Conservation (phyloP, 169 alveolate species). For the Perkinsus marinus region DNA sequence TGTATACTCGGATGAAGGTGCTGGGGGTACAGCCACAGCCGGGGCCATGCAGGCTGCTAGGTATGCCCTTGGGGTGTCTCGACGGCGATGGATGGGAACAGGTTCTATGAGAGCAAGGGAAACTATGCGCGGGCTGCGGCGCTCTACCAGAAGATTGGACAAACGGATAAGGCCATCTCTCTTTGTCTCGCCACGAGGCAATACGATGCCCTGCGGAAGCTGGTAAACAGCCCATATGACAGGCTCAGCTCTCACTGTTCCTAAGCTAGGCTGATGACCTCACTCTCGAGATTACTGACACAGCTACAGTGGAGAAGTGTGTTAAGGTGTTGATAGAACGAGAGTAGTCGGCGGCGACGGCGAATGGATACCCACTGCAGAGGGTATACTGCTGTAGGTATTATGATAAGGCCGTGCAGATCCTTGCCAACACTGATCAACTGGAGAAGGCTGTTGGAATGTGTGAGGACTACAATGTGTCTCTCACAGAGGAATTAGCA, state of each 20-base stretch:
- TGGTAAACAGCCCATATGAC: background rate
- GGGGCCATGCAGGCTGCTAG: background rate
- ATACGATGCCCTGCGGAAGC: conserved; percentile 11
- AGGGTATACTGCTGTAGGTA: background rate
- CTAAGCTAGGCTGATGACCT: background rate
- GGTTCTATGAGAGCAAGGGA: background rate
- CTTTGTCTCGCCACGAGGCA: conserved; percentile 17
- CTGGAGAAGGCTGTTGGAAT: conserved; percentile 55
- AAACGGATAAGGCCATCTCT: conserved; percentile 53
- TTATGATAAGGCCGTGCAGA: conserved; percentile 53
- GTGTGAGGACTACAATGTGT: conserved; percentile 32
- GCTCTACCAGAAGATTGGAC: conserved; percentile 57
- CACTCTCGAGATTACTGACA: conserved; percentile 33
- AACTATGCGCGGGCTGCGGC: conserved; percentile 48
- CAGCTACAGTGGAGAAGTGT: conserved; percentile 20
- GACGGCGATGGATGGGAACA: background rate
- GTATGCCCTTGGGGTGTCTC: background rate
- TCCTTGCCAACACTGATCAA: conserved; percentile 39
- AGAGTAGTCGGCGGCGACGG: background rate
- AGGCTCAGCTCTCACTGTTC: background rate
- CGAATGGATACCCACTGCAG: background rate
- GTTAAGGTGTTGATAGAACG: conserved; percentile 31
- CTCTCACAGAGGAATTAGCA: conserved; percentile 38
- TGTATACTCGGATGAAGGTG: background rate
- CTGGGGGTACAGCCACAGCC: background rate